These are phyloP conservation scores for Cystobasidium onofrii DNA, from an alignment of 768 basidiomycete genomes.

Conservation along the genomic window DNA sequence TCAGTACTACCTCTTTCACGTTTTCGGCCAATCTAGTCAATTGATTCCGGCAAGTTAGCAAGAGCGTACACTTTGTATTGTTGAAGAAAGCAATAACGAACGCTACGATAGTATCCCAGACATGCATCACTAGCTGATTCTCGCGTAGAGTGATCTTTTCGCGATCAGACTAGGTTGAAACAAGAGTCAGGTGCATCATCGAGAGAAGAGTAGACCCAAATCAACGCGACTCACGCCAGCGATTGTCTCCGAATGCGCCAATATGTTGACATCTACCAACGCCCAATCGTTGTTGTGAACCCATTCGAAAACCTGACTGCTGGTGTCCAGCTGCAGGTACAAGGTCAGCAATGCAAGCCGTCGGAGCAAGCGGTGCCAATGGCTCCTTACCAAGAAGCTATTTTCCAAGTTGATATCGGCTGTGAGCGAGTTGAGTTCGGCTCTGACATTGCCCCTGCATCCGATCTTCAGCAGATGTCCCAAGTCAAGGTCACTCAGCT, in stretches of 20 bases:
- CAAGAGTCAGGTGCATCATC: too few relatives aligned
- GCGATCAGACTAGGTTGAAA: slow-evolving; percentile 40
- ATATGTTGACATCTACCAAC: slow-evolving; percentile 79
- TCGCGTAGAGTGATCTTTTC: slow-evolving; percentile 39
- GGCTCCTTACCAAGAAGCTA: slow-evolving; percentile 64
- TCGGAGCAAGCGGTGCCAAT: neutral
- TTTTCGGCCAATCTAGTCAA: slow-evolving; percentile 45
- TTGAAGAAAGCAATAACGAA: slow-evolving; percentile 47
- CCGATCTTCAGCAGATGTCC: too few relatives aligned
- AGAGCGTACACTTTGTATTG: neutral
- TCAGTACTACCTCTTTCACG: slow-evolving; percentile 64
- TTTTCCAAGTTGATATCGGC: slow-evolving; percentile 65
- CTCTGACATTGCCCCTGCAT: slow-evolving; percentile 75
- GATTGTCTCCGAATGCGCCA: slow-evolving; percentile 42
- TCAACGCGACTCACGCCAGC: slow-evolving; percentile 26
- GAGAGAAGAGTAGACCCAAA: too few relatives aligned
- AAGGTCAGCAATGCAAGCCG: neutral
- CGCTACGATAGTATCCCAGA: slow-evolving; percentile 97
- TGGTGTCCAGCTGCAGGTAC: slow-evolving; percentile 68
- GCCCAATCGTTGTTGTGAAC: slow-evolving; percentile 57
- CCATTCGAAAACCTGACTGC: slow-evolving; percentile 72
- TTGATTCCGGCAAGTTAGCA: slow-evolving; percentile 17
- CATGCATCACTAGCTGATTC: slow-evolving; percentile 61
- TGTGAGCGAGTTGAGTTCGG: slow-evolving; percentile 53
- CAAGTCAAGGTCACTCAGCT: too few relatives aligned